These are phyloP conservation scores for Rutstroemia sp. DNA, from an alignment of 2,329 filamentous ascomycete species.

Conservation along the genomic window DNA sequence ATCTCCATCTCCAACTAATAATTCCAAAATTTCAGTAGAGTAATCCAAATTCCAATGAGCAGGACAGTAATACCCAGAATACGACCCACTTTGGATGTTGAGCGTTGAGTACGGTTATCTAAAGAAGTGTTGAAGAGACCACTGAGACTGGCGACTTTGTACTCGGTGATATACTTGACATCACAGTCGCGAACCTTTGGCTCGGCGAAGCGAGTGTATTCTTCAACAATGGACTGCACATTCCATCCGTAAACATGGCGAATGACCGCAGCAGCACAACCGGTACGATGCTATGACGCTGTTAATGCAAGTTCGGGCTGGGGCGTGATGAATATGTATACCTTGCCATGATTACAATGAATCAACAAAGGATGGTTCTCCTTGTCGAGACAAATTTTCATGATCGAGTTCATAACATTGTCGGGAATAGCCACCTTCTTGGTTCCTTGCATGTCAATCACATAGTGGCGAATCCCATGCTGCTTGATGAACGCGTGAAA, in stretches of 20 bases:
- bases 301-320: constrained; percentile 10
- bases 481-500: constrained; percentile 55
- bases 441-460: constrained; percentile 79
- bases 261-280: constrained; percentile 76
- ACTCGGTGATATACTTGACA: constrained; percentile 48
- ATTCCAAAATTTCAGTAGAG: neutral
- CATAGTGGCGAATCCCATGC: constrained; percentile 63
- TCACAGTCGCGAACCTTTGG: constrained; percentile 55
- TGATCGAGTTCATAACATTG: constrained; percentile 60
- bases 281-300: constrained; percentile 65
- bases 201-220: constrained; percentile 63
- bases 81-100: constrained; percentile 8
- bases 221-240: constrained; percentile 53
- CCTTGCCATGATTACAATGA: constrained; percentile 89
- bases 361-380: constrained; percentile 74
- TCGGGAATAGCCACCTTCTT: constrained; percentile 69
- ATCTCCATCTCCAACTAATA: neutral
- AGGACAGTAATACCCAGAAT: constrained; percentile 12
- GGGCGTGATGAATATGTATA: neutral
- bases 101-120: neutral
- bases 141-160: constrained; percentile 36
- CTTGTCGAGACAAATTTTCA: constrained; percentile 63
- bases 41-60: constrained; percentile 13
- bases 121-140: constrained; percentile 28
- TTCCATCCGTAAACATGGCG: constrained; percentile 67